Percentiles rank a stretch among this genome's conserved stretches.
These are phyloP conservation scores for Pyracantha coccinea DNA, from an alignment of 331 rosid species.

Conservation along the genomic window DNA sequence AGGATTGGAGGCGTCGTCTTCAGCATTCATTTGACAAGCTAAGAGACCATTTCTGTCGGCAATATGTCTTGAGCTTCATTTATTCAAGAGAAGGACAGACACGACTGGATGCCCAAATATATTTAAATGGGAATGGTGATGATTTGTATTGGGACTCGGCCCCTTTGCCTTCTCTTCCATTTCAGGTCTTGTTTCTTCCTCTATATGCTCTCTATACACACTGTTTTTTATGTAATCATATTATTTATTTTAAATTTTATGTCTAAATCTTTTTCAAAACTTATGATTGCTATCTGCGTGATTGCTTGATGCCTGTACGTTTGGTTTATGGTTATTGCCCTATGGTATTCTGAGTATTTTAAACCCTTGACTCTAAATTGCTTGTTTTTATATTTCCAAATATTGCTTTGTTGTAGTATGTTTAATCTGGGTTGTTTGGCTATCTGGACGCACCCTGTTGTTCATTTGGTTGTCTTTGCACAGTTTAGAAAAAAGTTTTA, in stretches of 20 bases:
- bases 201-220: slow-evolving; percentile 5
- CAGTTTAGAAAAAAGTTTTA: not conserved
- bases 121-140: slow-evolving; percentile 54
- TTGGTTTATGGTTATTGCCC: not conserved
- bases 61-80: slow-evolving; percentile 81
- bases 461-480: no score
- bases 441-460: not conserved
- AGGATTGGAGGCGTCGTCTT: slow-evolving; percentile 93
- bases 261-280: no score
- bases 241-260: not conserved
- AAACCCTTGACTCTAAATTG: not conserved
- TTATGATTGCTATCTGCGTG: no score
- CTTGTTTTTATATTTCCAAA: not conserved
- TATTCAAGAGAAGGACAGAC: slow-evolving; percentile 96
- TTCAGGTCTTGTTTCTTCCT: slow-evolving; percentile 62
- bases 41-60: slow-evolving; percentile 89
- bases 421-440: not conserved
- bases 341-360: not conserved
- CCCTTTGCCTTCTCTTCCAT: slow-evolving; percentile 89
- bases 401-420: not conserved
- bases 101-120: slow-evolving; percentile 69
- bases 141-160: slow-evolving; percentile 54
- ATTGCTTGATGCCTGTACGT: no score
- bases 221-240: not conserved
- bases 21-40: slow-evolving; percentile 94